These are phyloP conservation scores for Papiliotrema laurentii DNA, from an alignment of 1,284 basidiomycete species.

Conservation along the genomic window DNA sequence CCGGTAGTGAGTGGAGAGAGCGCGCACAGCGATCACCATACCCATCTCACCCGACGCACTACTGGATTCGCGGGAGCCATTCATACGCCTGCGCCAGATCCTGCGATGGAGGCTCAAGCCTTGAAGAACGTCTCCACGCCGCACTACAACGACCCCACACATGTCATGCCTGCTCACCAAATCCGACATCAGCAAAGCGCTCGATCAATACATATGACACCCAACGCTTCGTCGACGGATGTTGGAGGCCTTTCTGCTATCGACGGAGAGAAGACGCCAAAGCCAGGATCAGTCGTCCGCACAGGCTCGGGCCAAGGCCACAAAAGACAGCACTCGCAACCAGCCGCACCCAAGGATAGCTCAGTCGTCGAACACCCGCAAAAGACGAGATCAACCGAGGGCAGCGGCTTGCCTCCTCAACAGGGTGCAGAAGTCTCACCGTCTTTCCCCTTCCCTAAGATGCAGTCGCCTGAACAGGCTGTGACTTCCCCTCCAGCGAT, in stretches of 20 bases:
- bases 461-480: constrained; percentile 1
- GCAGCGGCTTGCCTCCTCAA: constrained; percentile 15
- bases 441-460: constrained; percentile 26
- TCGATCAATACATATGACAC: constrained; percentile 6
- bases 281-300: neutral
- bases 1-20: too few relatives aligned
- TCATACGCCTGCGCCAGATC: constrained; percentile 22
- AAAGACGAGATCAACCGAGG: constrained; percentile 15
- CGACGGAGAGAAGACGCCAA: constrained; percentile 6
- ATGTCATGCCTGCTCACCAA: constrained; percentile 19
- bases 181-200: constrained; percentile 13
- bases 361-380: neutral
- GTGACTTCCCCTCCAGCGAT: neutral
- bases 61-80: constrained; percentile 30
- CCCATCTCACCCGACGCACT: constrained; percentile 10
- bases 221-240: neutral
- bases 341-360: too few relatives aligned
- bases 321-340: neutral
- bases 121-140: constrained; percentile 3
- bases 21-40: neutral
- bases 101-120: constrained; percentile 3
- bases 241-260: neutral
- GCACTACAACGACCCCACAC: constrained; percentile 16
- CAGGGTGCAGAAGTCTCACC: constrained; percentile 7
- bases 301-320: neutral